Evolutionary conservation across 2,329 filamentous ascomycete genomes (phyloP), one percentile per base, ranked within the genome.

Genomic region (Hymenoscyphus albidus): DNA sequence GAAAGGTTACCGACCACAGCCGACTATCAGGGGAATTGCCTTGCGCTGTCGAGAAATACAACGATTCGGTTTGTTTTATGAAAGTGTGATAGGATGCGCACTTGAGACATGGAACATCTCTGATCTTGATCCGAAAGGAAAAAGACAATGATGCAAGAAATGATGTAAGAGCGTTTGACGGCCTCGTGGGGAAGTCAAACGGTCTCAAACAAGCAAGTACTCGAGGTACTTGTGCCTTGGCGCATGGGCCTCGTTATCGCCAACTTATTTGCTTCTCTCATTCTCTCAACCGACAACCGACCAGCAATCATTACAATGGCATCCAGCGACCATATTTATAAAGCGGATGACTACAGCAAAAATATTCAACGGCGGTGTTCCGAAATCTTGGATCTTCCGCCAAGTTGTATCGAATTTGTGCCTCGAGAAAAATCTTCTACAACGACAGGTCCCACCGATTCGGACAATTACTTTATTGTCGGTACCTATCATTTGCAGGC

Each of bases 401-500:
- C 91, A 1, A 91, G 90, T 72, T 93, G 90, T 73, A 81, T 93
- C n/a, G 87, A 91, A 66, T 92, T 93, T 71, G 90, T 86, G 68
- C 86, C 87, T 0, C 76, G 77, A n/a, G 58, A 61, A 9, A 54
- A 42, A 7, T 51, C 27, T 38, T 27, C 40, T 27, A 13, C 9
- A 7, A 10, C n/a, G 3, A 5, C 14, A 27, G 16, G 48, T 18
- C 27, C 5, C 9, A 35, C 12, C 13, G 4, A 44, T 18, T n/a
- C 7, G 18, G 22, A 58, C 38, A 39, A 69, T 10, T 85, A 88
- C 72, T 88, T 96, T 69, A 81, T 96, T 0, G 84, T 97, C 58
- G 94, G 93, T 48, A 97, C 93, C 1, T 97, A 97, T 77, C 85
- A 89, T 67, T 82, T 97, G 35, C 80, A 92, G 67, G 82, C 82